phyloP scores from a whole-genome alignment of 2,329 filamentous ascomycete genomes.

The Rhynchosporium agropyri region DNA sequence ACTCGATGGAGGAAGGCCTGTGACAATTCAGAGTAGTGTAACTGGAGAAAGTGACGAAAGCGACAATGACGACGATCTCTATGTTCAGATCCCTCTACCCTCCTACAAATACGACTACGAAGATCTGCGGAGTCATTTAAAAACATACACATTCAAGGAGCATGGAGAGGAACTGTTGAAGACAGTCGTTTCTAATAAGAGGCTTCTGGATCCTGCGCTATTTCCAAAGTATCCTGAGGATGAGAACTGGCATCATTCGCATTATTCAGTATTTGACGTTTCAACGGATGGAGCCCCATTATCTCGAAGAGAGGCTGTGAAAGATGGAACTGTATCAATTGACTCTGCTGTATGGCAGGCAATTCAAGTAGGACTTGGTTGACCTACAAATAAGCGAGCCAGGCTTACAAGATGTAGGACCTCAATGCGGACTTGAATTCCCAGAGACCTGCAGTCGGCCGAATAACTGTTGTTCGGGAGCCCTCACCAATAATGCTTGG shows the following conservation, averaged over 20 bases:
- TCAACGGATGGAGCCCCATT: conserved; percentile 36
- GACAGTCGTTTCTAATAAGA: conserved; percentile 33
- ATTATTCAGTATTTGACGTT: conserved; percentile 39
- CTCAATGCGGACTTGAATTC: conserved; percentile 30
- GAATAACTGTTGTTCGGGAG: conserved; percentile 55
- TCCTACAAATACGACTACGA: conserved; percentile 47
- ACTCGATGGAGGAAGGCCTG: conserved; percentile 20
- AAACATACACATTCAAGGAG: conserved; percentile 47
- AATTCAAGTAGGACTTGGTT: conserved; percentile 28
- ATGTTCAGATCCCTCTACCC: conserved; percentile 47
- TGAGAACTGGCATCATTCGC: conserved; percentile 34
- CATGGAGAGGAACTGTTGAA: conserved; percentile 47
- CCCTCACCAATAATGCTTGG: conserved; percentile 62
- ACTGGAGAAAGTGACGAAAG: conserved; percentile 44
- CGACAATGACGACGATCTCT: conserved; percentile 45
- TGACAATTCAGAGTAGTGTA: conserved; percentile 30
- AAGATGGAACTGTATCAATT: conserved; percentile 30
- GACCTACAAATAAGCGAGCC: neutral
- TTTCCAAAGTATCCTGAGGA: conserved; percentile 32
- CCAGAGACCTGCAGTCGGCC: conserved; percentile 31
- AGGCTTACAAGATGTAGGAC: conserved; percentile 27
- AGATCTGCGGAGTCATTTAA: conserved; percentile 49
- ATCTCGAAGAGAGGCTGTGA: conserved; percentile 30
- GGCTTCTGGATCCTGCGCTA: conserved; percentile 28
- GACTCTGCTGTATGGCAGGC: conserved; percentile 37